Conservation (phyloP, 495 filamentous ascomycete species). For the Pyrenula massariospora region DNA sequence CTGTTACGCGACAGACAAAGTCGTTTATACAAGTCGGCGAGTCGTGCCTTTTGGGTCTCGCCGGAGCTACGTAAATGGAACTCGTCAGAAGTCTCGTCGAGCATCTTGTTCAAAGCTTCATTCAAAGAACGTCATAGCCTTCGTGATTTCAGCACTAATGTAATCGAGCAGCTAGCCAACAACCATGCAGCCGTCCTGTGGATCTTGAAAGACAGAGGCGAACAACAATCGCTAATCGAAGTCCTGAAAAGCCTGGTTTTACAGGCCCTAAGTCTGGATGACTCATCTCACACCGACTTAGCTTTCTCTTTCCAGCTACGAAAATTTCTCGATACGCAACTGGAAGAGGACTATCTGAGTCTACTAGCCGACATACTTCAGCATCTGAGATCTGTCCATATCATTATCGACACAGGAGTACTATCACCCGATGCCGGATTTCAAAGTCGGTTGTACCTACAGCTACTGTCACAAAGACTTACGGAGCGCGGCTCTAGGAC, state of each 20-base stretch:
- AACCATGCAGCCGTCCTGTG: not conserved
- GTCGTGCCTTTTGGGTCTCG: not conserved
- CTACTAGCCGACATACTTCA: not conserved
- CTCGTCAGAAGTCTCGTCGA: not conserved
- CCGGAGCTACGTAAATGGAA: not conserved
- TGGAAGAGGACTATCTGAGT: not conserved
- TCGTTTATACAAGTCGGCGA: not conserved
- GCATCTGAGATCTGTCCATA: not conserved
- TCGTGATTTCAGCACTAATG: not conserved
- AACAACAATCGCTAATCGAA: not conserved
- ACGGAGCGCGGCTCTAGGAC: not conserved
- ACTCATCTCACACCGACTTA: not conserved
- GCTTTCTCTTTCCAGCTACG: conserved; percentile 1
- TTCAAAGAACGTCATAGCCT: not conserved
- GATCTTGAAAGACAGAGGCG: not conserved
- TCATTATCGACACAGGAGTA: not conserved
- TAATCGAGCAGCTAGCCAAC: not conserved
- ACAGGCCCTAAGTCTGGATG: not conserved
- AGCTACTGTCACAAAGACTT: not conserved
- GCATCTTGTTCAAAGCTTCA: not conserved
- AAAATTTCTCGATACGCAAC: not conserved
- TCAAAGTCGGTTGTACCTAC: not conserved
- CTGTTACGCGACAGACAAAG: not conserved
- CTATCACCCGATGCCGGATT: not conserved
- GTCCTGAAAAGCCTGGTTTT: not conserved